Evolutionary conservation across 1,139 yeast genomes (phyloP), one percentile per base, ranked within the genome.

Genomic region (Diutina mesorugosa): DNA sequence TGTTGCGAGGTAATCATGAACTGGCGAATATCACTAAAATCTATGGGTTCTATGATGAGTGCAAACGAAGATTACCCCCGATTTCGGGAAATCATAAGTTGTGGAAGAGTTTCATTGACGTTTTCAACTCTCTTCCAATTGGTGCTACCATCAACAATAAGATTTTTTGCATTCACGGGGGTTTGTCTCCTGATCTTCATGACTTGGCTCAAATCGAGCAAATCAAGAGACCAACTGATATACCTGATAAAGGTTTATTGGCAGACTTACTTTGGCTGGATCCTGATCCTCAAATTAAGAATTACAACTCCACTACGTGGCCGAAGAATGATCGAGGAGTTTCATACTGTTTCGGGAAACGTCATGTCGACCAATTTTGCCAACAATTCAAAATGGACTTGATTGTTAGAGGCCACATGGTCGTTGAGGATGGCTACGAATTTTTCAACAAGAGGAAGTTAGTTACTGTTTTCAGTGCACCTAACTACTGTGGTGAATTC

Each of bases 401-500:
- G 63, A 79, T 89, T 61, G 90, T 87, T 41, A 74, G 96, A 63
- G 96, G 95, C 16, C 96, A 89, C 68, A 89, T 89, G 96, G 96
- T 89, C 55, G 96, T 89, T 53, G 96, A 89, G 69, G 95, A 89
- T 67, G 96, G 96, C 21, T 89, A 89, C 67, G 96, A 89, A 67
- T 89, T 89, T 66, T 89, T 87, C 69, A 85, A 86, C 59, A 83
- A 80, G 65, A 77, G 90, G 62, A 84, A 83, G 65, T 76, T 89
- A 61, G 96, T 89, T 2, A 89, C 96, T 0, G 83, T 89, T 1
- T 89, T 89, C 64, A 82, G 87, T 62, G 96, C 96, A 1, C 96
- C 96, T 4, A 89, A 89, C 66, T 89, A 89, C 67, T 89, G 96
- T 72, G 96, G 96, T 12, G 96, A 89, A 67, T 89, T 89, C 66